Percentiles rank a stretch among this genome's conserved stretches.
Conservation (phyloP, 2,329 filamentous ascomycete species). For the Didymella glomerata region DNA sequence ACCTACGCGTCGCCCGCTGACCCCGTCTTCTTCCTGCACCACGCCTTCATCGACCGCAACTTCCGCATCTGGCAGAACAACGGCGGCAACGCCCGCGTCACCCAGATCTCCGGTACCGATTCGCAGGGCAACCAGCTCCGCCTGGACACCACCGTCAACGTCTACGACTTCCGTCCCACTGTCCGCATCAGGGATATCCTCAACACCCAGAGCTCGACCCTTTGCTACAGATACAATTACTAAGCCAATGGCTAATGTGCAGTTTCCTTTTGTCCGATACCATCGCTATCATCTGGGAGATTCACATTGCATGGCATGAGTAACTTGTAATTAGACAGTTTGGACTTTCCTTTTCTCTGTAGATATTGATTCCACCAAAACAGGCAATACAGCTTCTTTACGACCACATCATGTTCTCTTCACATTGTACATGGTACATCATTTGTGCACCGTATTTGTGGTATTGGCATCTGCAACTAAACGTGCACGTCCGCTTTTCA, state of each 20-base stretch:
- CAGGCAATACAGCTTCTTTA: slow-evolving; percentile 1
- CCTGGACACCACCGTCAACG: slow-evolving; percentile 39
- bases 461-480: neutral
- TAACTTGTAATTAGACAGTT: slow-evolving; percentile 3
- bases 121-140: slow-evolving; percentile 32
- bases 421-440: neutral
- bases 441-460: neutral
- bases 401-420: neutral
- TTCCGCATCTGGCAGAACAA: slow-evolving; percentile 58
- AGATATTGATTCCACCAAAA: neutral
- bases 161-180: slow-evolving; percentile 40
- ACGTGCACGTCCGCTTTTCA: neutral
- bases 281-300: neutral
- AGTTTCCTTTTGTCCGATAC: neutral
- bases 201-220: slow-evolving; percentile 33
- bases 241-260: slow-evolving; percentile 23
- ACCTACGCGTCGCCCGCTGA: slow-evolving; percentile 46
- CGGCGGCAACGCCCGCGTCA: slow-evolving; percentile 32
- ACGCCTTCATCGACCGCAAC: slow-evolving; percentile 59
- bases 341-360: neutral
- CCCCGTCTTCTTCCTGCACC: slow-evolving; percentile 60
- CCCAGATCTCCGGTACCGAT: slow-evolving; percentile 54
- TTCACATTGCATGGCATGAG: slow-evolving; percentile 3
- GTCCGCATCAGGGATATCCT: slow-evolving; percentile 43
- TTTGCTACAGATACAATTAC: slow-evolving; percentile 52